Evolutionary conservation across 148 eudicot species (phyloP), one percentile per base, ranked within the genome.

Genomic region (Rhododendron vialii): DNA sequence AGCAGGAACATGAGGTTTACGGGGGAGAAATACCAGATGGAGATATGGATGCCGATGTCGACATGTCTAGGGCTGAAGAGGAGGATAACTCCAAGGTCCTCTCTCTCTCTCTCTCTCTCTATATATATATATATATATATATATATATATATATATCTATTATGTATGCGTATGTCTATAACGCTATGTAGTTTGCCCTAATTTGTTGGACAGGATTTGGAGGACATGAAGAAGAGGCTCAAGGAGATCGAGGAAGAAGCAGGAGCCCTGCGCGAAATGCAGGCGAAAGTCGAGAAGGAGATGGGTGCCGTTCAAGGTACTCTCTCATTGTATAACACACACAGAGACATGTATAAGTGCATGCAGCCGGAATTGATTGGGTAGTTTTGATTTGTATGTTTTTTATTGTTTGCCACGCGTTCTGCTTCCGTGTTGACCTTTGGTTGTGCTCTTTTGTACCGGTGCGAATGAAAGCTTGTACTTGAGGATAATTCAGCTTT

Each of bases 201-300:
- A 26, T 65, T 55, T 26, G 45, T 67, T 2, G 28, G 45, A 69
- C 69, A 89, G 90, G 90, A 89, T 7, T 87, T 89, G 80, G 89
- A 89, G 82, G 90, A 89, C 53, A 87, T 89, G 90, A 89, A 86
- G 81, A 89, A 89, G 87, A 87, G 90, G n/a, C 83, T 89, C 9
- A 89, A 89, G 75, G 90, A 89, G 88, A 89, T 89, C 15, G 90
- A 89, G 28, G 89, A 89, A 57, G 90, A 89, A 78, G 90, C 90
- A 0, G 90, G 87, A 8, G 89, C 89, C 35, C 89, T 89, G 26
- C 86, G 90, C n/a, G 88, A 89, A 76, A 89, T 89, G 90, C 90
- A 89, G 85, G 88, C 90, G 28, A 89, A 89, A 67, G 90, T 89
- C 20, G 90, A 89, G 87, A 89, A 89, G 75, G 90, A 89, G 78